Conservation (phyloP, 2,329 filamentous ascomycete species). For the Fusarium sp. region DNA sequence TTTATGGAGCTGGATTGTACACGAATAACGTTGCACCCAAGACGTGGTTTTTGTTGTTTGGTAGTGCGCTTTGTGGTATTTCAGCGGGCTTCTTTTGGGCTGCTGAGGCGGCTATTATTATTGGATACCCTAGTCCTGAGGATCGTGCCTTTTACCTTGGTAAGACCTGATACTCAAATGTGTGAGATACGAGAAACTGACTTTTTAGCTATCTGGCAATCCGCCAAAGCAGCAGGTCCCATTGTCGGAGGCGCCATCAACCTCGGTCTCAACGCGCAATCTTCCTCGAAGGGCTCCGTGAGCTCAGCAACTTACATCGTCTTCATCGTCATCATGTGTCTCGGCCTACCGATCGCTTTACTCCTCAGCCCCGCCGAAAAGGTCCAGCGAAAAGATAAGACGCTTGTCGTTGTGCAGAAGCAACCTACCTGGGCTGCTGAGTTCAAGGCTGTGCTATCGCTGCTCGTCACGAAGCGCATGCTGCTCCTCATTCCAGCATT, state of each 20-base stretch:
- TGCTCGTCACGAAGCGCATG: slow-evolving; percentile 24
- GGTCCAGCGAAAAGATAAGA: slow-evolving; percentile 20
- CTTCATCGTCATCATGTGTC: slow-evolving; percentile 24
- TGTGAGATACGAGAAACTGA: rapidly evolving
- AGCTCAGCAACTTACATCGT: slow-evolving; percentile 27
- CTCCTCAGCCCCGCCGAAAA: slow-evolving; percentile 10
- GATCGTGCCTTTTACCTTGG: slow-evolving; percentile 22
- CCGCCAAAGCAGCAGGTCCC: slow-evolving; percentile 62
- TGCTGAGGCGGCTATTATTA: slow-evolving; percentile 50
- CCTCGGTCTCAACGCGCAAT: slow-evolving; percentile 66
- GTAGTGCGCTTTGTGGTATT: slow-evolving; percentile 54
- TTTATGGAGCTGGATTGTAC: slow-evolving; percentile 17
- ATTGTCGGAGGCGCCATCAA: slow-evolving; percentile 73
- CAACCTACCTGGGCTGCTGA: slow-evolving; percentile 21
- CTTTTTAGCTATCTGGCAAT: slow-evolving; percentile 70
- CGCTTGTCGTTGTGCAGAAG: slow-evolving; percentile 2
- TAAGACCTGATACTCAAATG: neutral
- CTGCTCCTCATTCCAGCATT: slow-evolving; percentile 24
- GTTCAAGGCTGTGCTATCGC: slow-evolving; percentile 23
- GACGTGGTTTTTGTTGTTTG: slow-evolving; percentile 43
- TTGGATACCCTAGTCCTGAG: slow-evolving; percentile 48
- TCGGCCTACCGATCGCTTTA: slow-evolving; percentile 1
- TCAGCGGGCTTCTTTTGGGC: slow-evolving; percentile 53
- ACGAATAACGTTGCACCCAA: slow-evolving; percentile 20
- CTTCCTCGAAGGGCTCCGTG: slow-evolving; percentile 8